phyloP scores from a whole-genome alignment of 129 eudicot species.

The Rutidosis leptorrhynchoides region DNA sequence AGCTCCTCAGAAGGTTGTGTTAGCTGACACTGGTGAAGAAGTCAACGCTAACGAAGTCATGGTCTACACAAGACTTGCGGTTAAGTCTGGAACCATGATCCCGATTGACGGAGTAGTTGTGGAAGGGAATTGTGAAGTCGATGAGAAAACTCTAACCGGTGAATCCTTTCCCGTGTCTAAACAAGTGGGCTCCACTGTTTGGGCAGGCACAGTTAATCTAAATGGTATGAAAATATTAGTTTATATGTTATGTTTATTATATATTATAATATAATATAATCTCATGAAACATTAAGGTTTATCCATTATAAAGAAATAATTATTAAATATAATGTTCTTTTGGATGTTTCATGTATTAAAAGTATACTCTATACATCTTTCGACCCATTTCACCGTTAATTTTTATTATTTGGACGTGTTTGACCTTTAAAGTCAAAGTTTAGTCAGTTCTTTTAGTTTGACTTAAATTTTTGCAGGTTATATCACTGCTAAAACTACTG shows the following conservation, averaged over 20 bases:
- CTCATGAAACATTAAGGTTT: background rate
- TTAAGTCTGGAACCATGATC: slow-evolving; percentile 73
- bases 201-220: slow-evolving; percentile 85
- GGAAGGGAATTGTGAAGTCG: slow-evolving; percentile 83
- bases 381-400: background rate
- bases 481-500: slow-evolving; percentile 59
- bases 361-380: too few species aligned
- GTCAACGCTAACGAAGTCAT: slow-evolving; percentile 54
- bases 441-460: slow-evolving; percentile 1
- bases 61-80: slow-evolving; percentile 65
- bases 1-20: slow-evolving; percentile 63
- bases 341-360: too few species aligned
- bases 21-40: slow-evolving; percentile 73
- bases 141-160: slow-evolving; percentile 78
- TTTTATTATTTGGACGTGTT: too few species aligned
- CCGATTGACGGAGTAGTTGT: slow-evolving; percentile 84
- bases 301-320: too few species aligned
- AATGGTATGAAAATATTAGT: slow-evolving; percentile 48
- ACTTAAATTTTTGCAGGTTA: slow-evolving; percentile 45
- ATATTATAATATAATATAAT: too few species aligned
- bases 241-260: background rate
- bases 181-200: slow-evolving; percentile 67
- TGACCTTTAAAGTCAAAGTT: background rate
- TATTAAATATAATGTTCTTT: too few species aligned
- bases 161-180: slow-evolving; percentile 81